Conservation (phyloP, 1,139 yeast species). For the Pichia sp. region DNA sequence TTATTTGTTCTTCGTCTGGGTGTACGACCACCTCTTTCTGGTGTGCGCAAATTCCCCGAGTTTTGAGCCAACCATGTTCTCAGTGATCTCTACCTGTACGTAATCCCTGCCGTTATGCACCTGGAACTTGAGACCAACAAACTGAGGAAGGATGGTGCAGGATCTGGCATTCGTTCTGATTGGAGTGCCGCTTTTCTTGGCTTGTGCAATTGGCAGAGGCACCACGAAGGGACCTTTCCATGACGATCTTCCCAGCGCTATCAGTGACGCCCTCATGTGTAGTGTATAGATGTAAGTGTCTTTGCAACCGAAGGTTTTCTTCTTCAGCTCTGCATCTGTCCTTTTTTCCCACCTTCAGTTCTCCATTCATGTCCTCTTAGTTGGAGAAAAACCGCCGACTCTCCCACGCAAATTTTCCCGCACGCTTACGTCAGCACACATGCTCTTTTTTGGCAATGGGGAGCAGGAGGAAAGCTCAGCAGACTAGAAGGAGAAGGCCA, state of each 20-base stretch:
- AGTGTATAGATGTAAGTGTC: background rate
- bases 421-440: background rate
- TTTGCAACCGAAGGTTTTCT: background rate
- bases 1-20: slow-evolving; percentile 58
- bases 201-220: slow-evolving; percentile 86
- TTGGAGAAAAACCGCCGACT: background rate
- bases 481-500: background rate
- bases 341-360: no score
- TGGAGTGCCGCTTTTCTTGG: slow-evolving; percentile 74
- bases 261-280: slow-evolving; percentile 55
- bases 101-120: slow-evolving; percentile 95
- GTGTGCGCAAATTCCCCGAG: slow-evolving; percentile 95
- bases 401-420: background rate
- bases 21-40: slow-evolving; percentile 78
- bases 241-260: slow-evolving; percentile 62
- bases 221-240: slow-evolving; percentile 95
- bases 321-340: background rate
- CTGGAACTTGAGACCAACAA: slow-evolving; percentile 90
- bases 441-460: background rate
- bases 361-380: background rate
- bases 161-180: slow-evolving; percentile 92
- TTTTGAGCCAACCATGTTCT: slow-evolving; percentile 97
- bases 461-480: background rate
- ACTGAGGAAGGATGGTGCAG: slow-evolving; percentile 91
- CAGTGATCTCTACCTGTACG: slow-evolving; percentile 80